These are phyloP conservation scores for Dictyostelium capitatum DNA, from an alignment of 78 protist species.

Conservation along the genomic window DNA sequence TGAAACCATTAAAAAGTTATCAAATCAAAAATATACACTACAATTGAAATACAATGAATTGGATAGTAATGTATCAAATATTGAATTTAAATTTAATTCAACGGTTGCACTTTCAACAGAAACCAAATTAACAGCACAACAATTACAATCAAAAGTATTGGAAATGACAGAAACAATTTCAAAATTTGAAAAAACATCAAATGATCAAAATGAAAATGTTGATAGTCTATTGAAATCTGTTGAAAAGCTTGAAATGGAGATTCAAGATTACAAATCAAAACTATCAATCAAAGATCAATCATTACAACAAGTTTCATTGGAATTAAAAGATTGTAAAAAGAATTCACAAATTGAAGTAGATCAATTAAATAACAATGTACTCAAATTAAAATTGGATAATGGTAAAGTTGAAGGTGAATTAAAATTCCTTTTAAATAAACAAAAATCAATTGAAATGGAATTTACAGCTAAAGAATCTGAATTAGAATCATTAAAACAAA, in stretches of 20 bases:
- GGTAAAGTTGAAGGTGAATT: slow-evolving; percentile 9
- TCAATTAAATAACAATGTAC: neutral
- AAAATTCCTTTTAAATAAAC: neutral
- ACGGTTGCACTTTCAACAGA: neutral
- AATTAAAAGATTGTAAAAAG: slow-evolving; percentile 17
- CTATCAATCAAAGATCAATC: neutral
- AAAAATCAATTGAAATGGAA: neutral
- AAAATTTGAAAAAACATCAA: neutral
- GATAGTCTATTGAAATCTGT: neutral
- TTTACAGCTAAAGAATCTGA: neutral
- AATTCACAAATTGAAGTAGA: neutral
- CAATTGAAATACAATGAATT: slow-evolving; percentile 21
- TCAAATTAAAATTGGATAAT: neutral
- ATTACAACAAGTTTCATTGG: neutral
- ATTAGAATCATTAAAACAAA: neutral
- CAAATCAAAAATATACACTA: slow-evolving; percentile 11
- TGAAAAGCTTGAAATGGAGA: slow-evolving; percentile 13
- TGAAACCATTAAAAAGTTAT: neutral
- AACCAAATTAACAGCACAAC: neutral
- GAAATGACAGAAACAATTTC: neutral
- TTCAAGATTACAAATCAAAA: neutral
- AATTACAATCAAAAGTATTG: neutral
- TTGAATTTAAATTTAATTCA: slow-evolving; percentile 10
- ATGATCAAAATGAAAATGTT: neutral
- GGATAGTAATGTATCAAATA: slow-evolving; percentile 1